These are phyloP conservation scores for Gaeumannomyces sp. DNA, from an alignment of 2,329 filamentous ascomycete species.

Conservation along the genomic window DNA sequence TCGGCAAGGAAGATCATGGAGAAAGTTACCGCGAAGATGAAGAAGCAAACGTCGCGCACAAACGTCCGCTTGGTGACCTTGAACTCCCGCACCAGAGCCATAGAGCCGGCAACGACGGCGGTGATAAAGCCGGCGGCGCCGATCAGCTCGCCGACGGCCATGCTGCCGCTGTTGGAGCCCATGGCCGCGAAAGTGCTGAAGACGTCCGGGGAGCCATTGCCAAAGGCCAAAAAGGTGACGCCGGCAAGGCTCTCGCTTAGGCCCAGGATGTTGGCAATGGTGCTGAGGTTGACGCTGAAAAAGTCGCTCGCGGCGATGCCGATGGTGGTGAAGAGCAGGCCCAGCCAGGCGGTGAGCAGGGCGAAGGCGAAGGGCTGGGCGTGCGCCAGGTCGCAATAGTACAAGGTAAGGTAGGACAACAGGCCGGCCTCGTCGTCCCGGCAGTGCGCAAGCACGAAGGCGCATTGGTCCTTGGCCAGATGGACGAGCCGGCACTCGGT, in stretches of 20 bases:
- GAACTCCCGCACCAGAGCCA: slow-evolving; percentile 95
- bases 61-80: slow-evolving; percentile 86
- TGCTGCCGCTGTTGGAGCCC: slow-evolving; percentile 92
- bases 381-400: slow-evolving; percentile 72
- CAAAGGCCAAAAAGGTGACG: slow-evolving; percentile 93
- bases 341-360: slow-evolving; percentile 76
- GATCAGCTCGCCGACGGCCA: slow-evolving; percentile 91
- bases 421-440: slow-evolving; percentile 84
- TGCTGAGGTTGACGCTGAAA: slow-evolving; percentile 94
- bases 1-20: slow-evolving; percentile 84
- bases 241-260: slow-evolving; percentile 95
- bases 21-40: slow-evolving; percentile 79
- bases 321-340: slow-evolving; percentile 88
- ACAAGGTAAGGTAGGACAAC: slow-evolving; percentile 79
- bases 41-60: slow-evolving; percentile 86
- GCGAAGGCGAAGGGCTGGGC: slow-evolving; percentile 72
- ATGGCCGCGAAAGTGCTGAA: slow-evolving; percentile 99
- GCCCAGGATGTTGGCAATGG: slow-evolving; percentile 80
- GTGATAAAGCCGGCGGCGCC: slow-evolving; percentile 96
- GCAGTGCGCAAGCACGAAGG: slow-evolving; percentile 77
- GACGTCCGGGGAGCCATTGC: slow-evolving; percentile 95
- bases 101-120: slow-evolving; percentile 90
- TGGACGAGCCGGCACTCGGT: slow-evolving; percentile 74
- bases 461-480: slow-evolving; percentile 71
- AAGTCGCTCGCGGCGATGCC: slow-evolving; percentile 98